Percentiles rank a stretch among this genome's conserved stretches.
Evolutionary conservation across 306 rosid genomes (phyloP).

Genomic region (Prunus dulcis): DNA sequence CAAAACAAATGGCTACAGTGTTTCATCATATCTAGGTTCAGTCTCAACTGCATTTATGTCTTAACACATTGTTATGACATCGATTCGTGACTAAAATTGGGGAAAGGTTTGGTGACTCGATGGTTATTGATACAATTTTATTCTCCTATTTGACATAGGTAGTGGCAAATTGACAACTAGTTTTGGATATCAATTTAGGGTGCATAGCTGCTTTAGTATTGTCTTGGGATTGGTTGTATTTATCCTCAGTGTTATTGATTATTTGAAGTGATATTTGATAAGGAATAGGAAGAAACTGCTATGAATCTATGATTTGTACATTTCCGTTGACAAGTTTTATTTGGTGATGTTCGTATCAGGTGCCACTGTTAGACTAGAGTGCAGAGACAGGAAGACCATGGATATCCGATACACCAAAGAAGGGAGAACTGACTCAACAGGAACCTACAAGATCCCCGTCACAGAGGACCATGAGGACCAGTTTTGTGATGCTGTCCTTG

Average conservation of each 20-base stretch:
- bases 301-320: not conserved
- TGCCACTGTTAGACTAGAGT: slow-evolving; percentile 69
- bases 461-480: slow-evolving; percentile 64
- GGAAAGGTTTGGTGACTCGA: not conserved
- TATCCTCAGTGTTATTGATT: not conserved
- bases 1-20: not conserved
- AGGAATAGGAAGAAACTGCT: not conserved
- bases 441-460: slow-evolving; percentile 49
- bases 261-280: not conserved
- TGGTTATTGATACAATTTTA: not conserved
- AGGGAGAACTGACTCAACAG: slow-evolving; percentile 54
- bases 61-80: not conserved
- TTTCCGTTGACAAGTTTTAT: not conserved
- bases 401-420: slow-evolving; percentile 43
- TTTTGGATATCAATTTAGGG: not conserved
- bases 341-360: slow-evolving; percentile 32
- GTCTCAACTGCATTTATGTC: not conserved
- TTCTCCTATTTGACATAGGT: not conserved
- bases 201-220: not conserved
- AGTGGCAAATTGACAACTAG: not conserved
- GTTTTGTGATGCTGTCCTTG: slow-evolving; percentile 60
- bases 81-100: not conserved
- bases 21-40: not conserved
- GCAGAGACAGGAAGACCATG: slow-evolving; percentile 47
- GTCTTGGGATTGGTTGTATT: not conserved